Percentiles rank a stretch among this genome's conserved stretches.
Evolutionary conservation across 139 green algal species (phyloP).

Genomic region (Trebouxia sp.): DNA sequence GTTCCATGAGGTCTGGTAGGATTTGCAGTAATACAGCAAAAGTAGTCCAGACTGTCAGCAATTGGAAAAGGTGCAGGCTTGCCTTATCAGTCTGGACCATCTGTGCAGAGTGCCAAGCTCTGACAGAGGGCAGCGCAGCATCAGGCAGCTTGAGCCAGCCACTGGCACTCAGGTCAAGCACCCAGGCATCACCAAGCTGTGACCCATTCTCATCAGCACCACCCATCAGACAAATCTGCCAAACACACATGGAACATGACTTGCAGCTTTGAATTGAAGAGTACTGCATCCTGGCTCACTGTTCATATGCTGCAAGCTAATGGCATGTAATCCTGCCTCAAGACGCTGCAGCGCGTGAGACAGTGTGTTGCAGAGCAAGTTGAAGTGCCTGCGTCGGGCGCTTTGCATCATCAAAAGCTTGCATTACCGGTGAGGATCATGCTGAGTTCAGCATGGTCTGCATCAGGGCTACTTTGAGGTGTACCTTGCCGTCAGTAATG

Average conservation of each 20-base stretch:
- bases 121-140: neutral
- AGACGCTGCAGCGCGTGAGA: neutral
- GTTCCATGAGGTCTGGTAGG: too few relatives aligned
- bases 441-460: too few relatives aligned
- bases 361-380: neutral
- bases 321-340: neutral
- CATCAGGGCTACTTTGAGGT: neutral
- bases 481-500: conserved; percentile 4
- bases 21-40: too few relatives aligned
- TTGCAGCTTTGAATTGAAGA: too few relatives aligned
- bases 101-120: conserved; percentile 32
- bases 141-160: neutral
- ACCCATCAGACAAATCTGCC: conserved; percentile 33
- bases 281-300: too few relatives aligned
- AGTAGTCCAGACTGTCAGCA: too few relatives aligned
- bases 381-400: too few relatives aligned
- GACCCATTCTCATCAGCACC: neutral
- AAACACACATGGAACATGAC: neutral
- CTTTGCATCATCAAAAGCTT: too few relatives aligned
- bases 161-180: neutral
- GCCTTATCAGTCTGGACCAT: neutral
- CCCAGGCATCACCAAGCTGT: conserved; percentile 35
- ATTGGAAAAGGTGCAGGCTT: neutral
- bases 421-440: too few relatives aligned
- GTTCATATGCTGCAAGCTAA: too few relatives aligned